These are phyloP conservation scores for Chamaecyparis obtusa DNA, from an alignment of 75 land plant genomes.

Conservation along the genomic window DNA sequence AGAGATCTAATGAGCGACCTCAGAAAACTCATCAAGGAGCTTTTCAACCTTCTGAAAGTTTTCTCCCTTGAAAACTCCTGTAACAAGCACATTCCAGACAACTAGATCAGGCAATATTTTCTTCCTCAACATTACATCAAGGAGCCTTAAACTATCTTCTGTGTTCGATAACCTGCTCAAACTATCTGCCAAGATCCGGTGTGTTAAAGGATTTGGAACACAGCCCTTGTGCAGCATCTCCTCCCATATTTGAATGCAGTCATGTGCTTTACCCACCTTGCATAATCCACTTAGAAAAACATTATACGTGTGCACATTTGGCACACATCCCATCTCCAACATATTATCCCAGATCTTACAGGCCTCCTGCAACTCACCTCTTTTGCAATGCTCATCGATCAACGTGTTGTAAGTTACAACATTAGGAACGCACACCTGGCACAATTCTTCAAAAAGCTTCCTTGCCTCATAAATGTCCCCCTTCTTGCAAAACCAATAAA, in stretches of 20 bases:
- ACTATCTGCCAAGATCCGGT: slow-evolving; percentile 45
- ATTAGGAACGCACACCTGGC: slow-evolving; percentile 52
- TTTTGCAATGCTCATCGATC: slow-evolving; percentile 63
- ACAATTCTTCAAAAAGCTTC: slow-evolving; percentile 63
- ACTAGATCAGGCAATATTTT: slow-evolving; percentile 19
- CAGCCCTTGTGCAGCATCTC: slow-evolving; percentile 82
- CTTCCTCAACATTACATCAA: slow-evolving; percentile 28
- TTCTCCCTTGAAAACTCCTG: neutral
- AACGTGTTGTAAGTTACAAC: slow-evolving; percentile 65
- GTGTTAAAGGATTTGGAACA: slow-evolving; percentile 49
- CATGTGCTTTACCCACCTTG: slow-evolving; percentile 58
- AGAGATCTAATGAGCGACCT: neutral
- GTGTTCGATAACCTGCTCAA: slow-evolving; percentile 28
- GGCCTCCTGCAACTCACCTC: slow-evolving; percentile 59
- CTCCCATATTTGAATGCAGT: slow-evolving; percentile 50
- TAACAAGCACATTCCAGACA: slow-evolving; percentile 37
- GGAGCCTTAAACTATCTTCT: slow-evolving; percentile 27
- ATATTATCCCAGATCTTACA: slow-evolving; percentile 76
- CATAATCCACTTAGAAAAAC: slow-evolving; percentile 74
- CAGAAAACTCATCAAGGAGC: neutral
- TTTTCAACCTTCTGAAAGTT: neutral
- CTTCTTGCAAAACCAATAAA: slow-evolving; percentile 72
- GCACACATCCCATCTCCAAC: slow-evolving; percentile 61
- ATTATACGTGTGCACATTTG: slow-evolving; percentile 70
- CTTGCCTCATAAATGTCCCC: slow-evolving; percentile 59